Evolutionary conservation across 805 yeast species (phyloP), one percentile per base, ranked within the genome.

Genomic region (Isabelozyma pseudorhagii): DNA sequence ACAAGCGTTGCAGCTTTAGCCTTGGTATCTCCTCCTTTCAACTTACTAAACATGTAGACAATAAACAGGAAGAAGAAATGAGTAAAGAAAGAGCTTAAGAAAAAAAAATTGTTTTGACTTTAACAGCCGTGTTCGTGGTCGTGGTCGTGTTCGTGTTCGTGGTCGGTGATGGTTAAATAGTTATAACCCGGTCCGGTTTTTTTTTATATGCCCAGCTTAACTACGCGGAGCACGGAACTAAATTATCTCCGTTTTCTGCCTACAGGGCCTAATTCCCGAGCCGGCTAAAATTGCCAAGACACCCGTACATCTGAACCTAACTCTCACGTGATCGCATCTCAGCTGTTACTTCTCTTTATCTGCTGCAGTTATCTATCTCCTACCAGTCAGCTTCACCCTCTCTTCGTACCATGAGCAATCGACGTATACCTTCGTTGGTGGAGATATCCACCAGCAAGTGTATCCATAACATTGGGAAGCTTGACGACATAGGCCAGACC

Each of bases 401-500:
- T 5, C 36, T 10, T 10, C 36, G n/a, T 13, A 31, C 36, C 36
- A 31, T 31, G 36, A 31, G n/a, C n/a, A 31, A 31, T 31, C 36
- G 36, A 31, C 36, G 36, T 31, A 31, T 31, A 9, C 36, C 36
- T 13, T 28, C 46, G 11, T 36, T 53, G 13, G 38, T 50, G 2
- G 50, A 56, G 38, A 40, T 56, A 34, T 49, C 57, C 4, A 42
- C 50, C 8, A 47, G 18, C 7, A 51, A 47, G 44, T 56, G 60
- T 39, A 52, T 59, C 44, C 64, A 60, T 44, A 58, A 64, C 51
- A 51, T 58, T 11, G 49, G 50, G 14, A 55, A 53, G 41, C 48
- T 66, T 13, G 46, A 53, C 27, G 67, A 62, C 47, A 54, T 66
- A 10, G 71, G 71, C 6, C 43, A 50, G n/a, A 56, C 66, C 7